Evolutionary conservation across 495 filamentous ascomycete genomes (phyloP).

Genomic region (Penicillium cosmopolitanum): DNA sequence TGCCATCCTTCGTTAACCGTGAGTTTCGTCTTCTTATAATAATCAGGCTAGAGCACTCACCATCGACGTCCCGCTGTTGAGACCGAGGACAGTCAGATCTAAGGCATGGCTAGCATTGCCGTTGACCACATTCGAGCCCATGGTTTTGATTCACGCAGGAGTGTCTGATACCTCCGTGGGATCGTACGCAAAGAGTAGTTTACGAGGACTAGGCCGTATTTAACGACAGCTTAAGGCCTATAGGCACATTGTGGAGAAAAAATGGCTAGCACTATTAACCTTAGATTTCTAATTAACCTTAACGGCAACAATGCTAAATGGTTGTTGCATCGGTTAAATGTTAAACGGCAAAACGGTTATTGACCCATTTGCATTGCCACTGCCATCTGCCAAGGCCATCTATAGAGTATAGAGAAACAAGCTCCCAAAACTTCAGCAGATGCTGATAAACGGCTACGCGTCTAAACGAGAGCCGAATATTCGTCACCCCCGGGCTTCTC

Average conservation of each 20-base stretch:
- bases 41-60: constrained; percentile 3
- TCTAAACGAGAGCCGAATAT: constrained; percentile 5
- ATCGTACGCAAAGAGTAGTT: neutral
- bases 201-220: neutral
- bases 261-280: no score
- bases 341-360: no score
- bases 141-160: constrained; percentile 1
- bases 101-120: constrained; percentile 13
- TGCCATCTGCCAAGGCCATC: no score
- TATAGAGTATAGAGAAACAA: no score
- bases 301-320: no score
- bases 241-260: no score
- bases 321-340: no score
- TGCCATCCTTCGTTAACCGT: constrained; percentile 39
- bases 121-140: constrained; percentile 2
- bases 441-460: constrained; percentile 12
- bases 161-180: neutral
- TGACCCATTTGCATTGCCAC: no score
- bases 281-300: no score
- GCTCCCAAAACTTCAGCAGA: neutral
- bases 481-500: neutral
- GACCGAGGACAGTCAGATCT: constrained; percentile 17
- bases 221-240: neutral
- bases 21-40: neutral
- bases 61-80: constrained; percentile 23